Conservation (phyloP, 345 rosid genomes). For the Odontarrhena argentea region DNA sequence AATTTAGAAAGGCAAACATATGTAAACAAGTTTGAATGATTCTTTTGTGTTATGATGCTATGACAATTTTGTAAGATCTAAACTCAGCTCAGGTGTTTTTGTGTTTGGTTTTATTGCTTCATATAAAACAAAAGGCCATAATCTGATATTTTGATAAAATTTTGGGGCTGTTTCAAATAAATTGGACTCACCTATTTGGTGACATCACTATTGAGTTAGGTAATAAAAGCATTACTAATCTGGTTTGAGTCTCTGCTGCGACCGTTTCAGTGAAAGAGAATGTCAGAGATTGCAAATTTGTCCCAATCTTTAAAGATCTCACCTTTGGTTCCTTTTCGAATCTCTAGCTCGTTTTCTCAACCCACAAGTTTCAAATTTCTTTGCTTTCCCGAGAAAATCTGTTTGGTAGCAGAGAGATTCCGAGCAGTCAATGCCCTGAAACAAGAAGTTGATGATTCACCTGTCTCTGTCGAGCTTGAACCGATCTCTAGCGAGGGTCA, state of each 20-base stretch:
- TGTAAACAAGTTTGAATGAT: neutral
- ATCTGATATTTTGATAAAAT: slow-evolving; percentile 11
- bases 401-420: slow-evolving; percentile 31
- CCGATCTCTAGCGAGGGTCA: slow-evolving; percentile 62
- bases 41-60: neutral
- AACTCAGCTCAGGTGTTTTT: too few species aligned
- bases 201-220: slow-evolving; percentile 14
- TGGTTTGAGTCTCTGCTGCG: neutral
- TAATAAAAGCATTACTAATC: neutral
- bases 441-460: slow-evolving; percentile 61
- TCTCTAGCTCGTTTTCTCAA: slow-evolving; percentile 27
- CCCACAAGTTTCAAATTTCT: neutral
- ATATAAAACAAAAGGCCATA: neutral
- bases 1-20: neutral
- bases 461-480: slow-evolving; percentile 58
- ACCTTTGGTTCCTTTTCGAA: slow-evolving; percentile 30
- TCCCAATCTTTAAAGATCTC: slow-evolving; percentile 39
- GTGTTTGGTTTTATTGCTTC: slow-evolving; percentile 21
- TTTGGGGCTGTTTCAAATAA: neutral
- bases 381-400: slow-evolving; percentile 13
- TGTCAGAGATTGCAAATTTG: slow-evolving; percentile 43
- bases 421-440: slow-evolving; percentile 33
- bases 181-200: too few species aligned
- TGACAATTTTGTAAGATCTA: slow-evolving; percentile 23
- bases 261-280: slow-evolving; percentile 31